Conservation (phyloP, 306 rosid genomes). For the Trichosanthes cucumerina region DNA sequence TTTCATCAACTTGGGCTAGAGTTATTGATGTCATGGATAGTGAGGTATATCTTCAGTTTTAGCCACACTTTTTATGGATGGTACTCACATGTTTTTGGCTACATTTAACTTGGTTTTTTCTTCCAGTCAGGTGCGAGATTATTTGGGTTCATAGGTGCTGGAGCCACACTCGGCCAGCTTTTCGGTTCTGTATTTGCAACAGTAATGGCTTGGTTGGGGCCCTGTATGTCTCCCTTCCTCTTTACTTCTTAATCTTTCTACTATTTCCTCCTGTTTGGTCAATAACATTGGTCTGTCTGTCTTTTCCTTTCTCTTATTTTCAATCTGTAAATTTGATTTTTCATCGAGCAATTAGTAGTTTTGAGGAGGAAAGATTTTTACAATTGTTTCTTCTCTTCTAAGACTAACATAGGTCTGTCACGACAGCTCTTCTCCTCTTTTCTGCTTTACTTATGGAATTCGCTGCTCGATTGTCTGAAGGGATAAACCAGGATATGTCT, state of each 20-base stretch:
- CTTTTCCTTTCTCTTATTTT: background rate
- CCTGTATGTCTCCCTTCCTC: constrained; percentile 47
- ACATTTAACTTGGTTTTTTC: constrained; percentile 32
- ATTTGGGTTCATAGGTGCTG: constrained; percentile 95
- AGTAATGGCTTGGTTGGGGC: constrained; percentile 87
- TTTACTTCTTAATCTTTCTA: constrained; percentile 8
- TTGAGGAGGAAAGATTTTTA: background rate
- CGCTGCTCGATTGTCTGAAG: constrained; percentile 78
- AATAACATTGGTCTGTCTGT: constrained; percentile 2
- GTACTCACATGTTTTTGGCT: constrained; percentile 2
- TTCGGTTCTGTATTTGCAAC: constrained; percentile 89
- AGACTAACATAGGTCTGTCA: constrained; percentile 3
- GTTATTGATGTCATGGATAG: constrained; percentile 82
- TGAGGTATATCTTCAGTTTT: constrained; percentile 40
- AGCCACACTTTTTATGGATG: constrained; percentile 16
- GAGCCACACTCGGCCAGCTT: constrained; percentile 98
- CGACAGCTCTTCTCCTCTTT: constrained; percentile 63
- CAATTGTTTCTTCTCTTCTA: background rate
- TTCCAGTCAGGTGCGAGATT: constrained; percentile 98
- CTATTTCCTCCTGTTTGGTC: background rate
- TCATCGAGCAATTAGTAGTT: background rate
- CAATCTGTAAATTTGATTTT: background rate
- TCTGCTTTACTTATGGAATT: constrained; percentile 93
- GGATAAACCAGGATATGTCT: constrained; percentile 46
- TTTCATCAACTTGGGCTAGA: constrained; percentile 97